phyloP scores from a whole-genome alignment of 202 grass and related monocot species.

The Eragrostis tef region DNA sequence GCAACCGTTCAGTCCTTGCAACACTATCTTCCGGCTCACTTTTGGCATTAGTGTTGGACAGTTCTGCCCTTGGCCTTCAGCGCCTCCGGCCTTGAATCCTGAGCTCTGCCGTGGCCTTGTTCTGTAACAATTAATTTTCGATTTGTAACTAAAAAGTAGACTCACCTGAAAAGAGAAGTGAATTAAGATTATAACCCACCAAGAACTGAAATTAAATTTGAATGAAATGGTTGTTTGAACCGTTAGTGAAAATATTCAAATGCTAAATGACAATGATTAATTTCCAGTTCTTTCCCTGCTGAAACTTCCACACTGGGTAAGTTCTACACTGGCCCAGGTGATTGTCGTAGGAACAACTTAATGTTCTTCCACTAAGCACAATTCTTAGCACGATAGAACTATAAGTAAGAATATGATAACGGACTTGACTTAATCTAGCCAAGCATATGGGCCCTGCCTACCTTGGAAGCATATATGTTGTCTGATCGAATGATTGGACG shows the following conservation, averaged over 20 bases:
- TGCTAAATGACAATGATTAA: background rate
- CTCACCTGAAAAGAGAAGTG: background rate
- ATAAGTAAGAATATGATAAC: too few species aligned
- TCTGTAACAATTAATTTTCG: background rate
- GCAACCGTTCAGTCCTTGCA: constrained; percentile 11
- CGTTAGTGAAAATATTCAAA: too few species aligned
- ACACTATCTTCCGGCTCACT: background rate
- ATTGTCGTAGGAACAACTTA: background rate
- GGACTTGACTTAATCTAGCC: too few species aligned
- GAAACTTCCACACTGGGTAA: background rate
- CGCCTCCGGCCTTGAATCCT: too few species aligned
- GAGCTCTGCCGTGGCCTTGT: background rate
- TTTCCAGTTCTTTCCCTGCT: background rate
- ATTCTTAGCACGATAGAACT: too few species aligned
- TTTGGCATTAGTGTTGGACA: background rate
- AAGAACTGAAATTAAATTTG: background rate
- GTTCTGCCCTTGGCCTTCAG: background rate
- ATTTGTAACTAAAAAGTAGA: background rate
- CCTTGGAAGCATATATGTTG: too few species aligned
- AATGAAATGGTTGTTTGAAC: background rate
- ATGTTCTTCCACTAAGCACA: background rate
- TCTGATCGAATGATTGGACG: background rate
- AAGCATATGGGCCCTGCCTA: too few species aligned
- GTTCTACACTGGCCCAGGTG: background rate
- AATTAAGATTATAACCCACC: background rate